phyloP scores from a whole-genome alignment of 306 rosid genomes.

The Quercus cerris region DNA sequence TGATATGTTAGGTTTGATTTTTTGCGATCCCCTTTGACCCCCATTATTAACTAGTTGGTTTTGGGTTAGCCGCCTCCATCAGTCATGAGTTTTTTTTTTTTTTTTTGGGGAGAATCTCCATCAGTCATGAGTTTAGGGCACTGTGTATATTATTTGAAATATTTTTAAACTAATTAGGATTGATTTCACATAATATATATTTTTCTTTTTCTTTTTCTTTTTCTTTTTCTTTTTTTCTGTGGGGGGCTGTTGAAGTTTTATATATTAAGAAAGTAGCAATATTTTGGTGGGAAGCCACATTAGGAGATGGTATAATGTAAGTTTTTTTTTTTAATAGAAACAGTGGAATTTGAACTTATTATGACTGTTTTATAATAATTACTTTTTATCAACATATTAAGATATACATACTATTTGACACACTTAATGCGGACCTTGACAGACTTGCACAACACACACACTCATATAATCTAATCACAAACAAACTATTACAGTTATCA shows the following conservation, averaged over 20 bases:
- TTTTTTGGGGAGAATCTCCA: too few species aligned
- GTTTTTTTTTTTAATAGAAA: background rate
- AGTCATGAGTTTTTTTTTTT: background rate
- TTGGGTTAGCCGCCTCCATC: background rate
- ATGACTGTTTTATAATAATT: too few species aligned
- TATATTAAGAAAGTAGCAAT: background rate
- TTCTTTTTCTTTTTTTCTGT: too few species aligned
- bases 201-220: too few species aligned
- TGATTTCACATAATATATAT: background rate
- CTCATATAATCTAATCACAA: too few species aligned
- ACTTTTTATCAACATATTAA: too few species aligned
- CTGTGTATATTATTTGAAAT: background rate
- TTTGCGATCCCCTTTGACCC: background rate
- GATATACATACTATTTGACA: too few species aligned
- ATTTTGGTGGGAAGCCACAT: background rate
- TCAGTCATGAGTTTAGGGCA: background rate
- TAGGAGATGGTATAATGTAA: background rate
- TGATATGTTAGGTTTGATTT: background rate
- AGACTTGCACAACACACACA: too few species aligned
- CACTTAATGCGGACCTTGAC: too few species aligned
- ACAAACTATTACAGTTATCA: too few species aligned
- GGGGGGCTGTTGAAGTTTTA: background rate
- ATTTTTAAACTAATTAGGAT: background rate
- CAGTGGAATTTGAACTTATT: too few species aligned
- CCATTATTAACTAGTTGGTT: background rate